These are phyloP conservation scores for Xerocomellus chrysenteron DNA, from an alignment of 768 basidiomycete genomes.

Conservation along the genomic window DNA sequence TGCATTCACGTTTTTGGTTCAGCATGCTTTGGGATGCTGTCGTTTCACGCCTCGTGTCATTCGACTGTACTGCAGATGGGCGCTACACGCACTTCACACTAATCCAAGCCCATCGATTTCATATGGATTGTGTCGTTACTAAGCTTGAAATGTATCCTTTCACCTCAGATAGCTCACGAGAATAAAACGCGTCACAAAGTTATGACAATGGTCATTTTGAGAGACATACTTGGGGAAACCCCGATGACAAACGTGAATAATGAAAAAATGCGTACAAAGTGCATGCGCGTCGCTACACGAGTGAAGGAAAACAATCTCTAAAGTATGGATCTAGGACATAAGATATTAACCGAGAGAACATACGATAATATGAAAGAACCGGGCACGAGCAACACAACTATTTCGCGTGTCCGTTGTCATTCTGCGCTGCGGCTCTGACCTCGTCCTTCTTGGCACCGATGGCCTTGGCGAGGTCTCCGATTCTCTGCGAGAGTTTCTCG, in stretches of 20 bases:
- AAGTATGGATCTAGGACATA: constrained; percentile 27
- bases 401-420: constrained; percentile 9
- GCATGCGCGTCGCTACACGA: constrained; percentile 18
- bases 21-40: neutral
- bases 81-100: neutral
- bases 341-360: constrained; percentile 9
- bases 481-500: constrained; percentile 45
- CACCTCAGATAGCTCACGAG: neutral
- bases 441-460: constrained; percentile 33
- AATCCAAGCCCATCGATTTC: neutral
- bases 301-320: constrained; percentile 24
- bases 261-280: constrained; percentile 23
- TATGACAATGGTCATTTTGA: neutral
- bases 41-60: neutral
- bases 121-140: constrained; percentile 6
- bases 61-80: neutral
- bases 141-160: neutral
- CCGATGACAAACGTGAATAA: constrained; percentile 6
- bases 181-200: neutral
- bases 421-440: neutral
- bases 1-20: neutral
- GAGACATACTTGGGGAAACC: constrained; percentile 16
- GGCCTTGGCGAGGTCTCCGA: constrained; percentile 29
- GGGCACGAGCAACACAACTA: constrained; percentile 8
- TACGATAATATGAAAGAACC: constrained; percentile 8